Base-by-base conservation (phyloP, 2,329 filamentous ascomycete species). In the Colletotrichum falcatum region DNA sequence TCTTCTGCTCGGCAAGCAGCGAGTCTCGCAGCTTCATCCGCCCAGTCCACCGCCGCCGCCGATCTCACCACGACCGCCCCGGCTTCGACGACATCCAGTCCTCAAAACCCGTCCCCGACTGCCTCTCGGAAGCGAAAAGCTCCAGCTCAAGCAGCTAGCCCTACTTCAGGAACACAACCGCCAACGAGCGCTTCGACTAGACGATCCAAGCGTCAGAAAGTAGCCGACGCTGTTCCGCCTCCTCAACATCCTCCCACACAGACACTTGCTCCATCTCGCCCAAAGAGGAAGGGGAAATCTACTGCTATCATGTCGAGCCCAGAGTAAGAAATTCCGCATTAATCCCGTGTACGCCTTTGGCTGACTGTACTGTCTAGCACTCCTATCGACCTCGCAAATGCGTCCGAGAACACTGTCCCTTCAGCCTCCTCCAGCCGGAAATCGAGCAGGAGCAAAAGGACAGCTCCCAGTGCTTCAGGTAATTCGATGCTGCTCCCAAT, bases 1-100 rank as follows among this genome's bases (percentile, higher is more conserved):
- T 96, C 95, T 79, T 92, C 95, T 83, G 92, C 95, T 86, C 94
- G 94, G 87, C 91, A 94, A 89, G 93, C 93, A 85, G 92, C 93
- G 80, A 89, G 82, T 79, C 85, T 85, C 79, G 83, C 84, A 83
- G 84, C 83, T 76, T 83, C 84, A 77, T 80, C 84, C 56, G 81
- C 79, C 73, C 77, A 81, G 76, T 74, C 81, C 73, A 76, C 80
- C 74, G 79, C 83, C 65, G 75, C 79, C 75, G 78, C 82, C 75
- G 74, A 79, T 77, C 74, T 79, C 75, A 78, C 82, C 74, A 77
- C 83, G 75, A 79, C 83, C 74, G 79, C 84, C 76, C 77, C 81
- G 76, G 77, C 82, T 71, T 78, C 79, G 73, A 76, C 79, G 73
- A 78, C 78, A 73, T 78, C 81, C 72, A 80, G 79, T 73, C 75